Base-by-base conservation (phyloP, 2,329 filamentous ascomycete genomes). In the Exophiala oligosperma region DNA sequence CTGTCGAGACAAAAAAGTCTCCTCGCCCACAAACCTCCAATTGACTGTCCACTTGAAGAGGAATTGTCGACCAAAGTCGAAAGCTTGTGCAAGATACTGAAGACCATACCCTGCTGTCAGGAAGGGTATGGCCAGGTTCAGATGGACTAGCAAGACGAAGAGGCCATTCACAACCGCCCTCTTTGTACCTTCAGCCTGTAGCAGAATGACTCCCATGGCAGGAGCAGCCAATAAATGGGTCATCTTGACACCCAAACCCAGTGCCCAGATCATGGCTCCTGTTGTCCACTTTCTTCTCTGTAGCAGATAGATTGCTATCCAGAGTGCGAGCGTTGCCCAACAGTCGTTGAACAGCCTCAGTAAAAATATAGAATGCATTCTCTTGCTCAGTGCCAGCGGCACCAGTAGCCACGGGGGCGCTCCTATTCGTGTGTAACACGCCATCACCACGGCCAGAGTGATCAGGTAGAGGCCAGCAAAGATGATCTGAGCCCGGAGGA, bases 11-110 rank as follows among this genome's bases (percentile, higher is more conserved):
- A 95, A 81, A 68, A 99, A 99, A 0, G 77, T 74, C 5, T 89
- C 84, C 74, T 97, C 92, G 14, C 89, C 87, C n/a, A 97, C 76
- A 72, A 97, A 97, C 54, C 92, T 86, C 94, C 94, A 99, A 74
- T 99, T 99, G 66, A 99, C 94, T 0, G 94, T 99, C 94, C 94
- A 99, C 75, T 93, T 92, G 80, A 93, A 97, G 68, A 96, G 81
- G 76, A 99, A 99, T 67, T 91, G 86, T 54, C 94, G 83, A 48
- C 90, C 92, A 58, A 99, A 82, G 76, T 99, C 92, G 71, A 99
- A 99, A 0, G 94, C 92, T 63, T 89, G 82, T 48, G 84, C 83
- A 17, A 95, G 71, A 71, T 99, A 99, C 28, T 87, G 90, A 37
- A 56, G 29, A n/a, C 49, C 49, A 23, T 56, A 48, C 12, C 26